These are phyloP conservation scores for Aphanocladium album DNA, from an alignment of 2,329 filamentous ascomycete genomes.

Conservation along the genomic window DNA sequence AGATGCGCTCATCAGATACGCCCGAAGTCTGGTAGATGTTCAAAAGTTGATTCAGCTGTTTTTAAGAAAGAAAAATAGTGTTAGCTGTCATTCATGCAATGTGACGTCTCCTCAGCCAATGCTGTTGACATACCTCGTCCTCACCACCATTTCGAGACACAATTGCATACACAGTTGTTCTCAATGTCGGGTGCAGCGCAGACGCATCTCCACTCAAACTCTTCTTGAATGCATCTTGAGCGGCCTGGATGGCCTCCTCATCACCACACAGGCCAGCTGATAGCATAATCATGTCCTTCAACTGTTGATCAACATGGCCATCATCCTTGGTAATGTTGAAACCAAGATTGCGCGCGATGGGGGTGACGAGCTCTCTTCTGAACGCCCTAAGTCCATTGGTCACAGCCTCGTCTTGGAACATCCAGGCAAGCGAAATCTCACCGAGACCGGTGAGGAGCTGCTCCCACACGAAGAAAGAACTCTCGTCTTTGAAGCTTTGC, in stretches of 20 bases:
- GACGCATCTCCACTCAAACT: constrained; percentile 72
- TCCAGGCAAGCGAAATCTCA: constrained; percentile 75
- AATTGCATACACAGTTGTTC: constrained; percentile 80
- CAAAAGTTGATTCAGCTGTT: constrained; percentile 71
- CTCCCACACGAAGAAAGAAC: constrained; percentile 91
- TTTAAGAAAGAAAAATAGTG: not conserved
- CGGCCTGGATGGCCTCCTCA: constrained; percentile 68
- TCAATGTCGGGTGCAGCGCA: constrained; percentile 88
- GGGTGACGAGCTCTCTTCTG: constrained; percentile 69
- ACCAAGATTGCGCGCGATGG: constrained; percentile 78
- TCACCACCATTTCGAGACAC: constrained; percentile 72
- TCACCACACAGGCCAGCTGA: constrained; percentile 78
- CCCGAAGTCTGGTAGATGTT: constrained; percentile 51
- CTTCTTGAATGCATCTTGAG: constrained; percentile 84
- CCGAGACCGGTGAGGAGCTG: constrained; percentile 77
- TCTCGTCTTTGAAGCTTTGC: constrained; percentile 76
- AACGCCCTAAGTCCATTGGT: constrained; percentile 77
- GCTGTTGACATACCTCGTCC: constrained; percentile 64
- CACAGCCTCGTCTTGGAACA: constrained; percentile 65
- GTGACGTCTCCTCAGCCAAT: too few species aligned
- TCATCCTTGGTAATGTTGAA: constrained; percentile 83
- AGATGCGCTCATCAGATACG: constrained; percentile 77
- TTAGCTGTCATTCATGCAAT: not conserved
- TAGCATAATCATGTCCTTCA: constrained; percentile 87
- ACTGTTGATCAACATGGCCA: constrained; percentile 86